A percentile compares a stretch with the other conserved stretches of the same genome.
These are phyloP conservation scores for Clarireedia monteithiana DNA, from an alignment of 2,329 filamentous ascomycete genomes.

Conservation along the genomic window DNA sequence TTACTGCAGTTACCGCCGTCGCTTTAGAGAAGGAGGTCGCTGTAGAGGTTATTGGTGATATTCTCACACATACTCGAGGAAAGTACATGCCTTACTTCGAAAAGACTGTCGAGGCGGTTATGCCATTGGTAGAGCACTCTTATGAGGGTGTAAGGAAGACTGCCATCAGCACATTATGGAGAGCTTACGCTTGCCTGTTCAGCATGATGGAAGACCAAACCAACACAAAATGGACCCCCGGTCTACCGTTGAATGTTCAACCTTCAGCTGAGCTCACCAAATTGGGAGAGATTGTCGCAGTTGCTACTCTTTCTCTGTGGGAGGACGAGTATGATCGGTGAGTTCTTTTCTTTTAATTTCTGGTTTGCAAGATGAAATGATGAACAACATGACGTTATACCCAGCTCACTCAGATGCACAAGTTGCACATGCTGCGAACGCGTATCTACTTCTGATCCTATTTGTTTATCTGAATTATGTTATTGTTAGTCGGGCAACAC, in stretches of 20 bases:
- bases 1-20: slow-evolving; percentile 78
- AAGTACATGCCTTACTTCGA: slow-evolving; percentile 80
- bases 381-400: slow-evolving; percentile 87
- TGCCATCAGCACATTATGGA: slow-evolving; percentile 84
- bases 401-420: slow-evolving; percentile 99
- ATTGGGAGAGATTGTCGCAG: slow-evolving; percentile 79
- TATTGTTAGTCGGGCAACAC: slow-evolving; percentile 11
- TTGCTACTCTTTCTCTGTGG: slow-evolving; percentile 78
- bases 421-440: slow-evolving; percentile 83
- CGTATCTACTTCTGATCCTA: slow-evolving; percentile 43
- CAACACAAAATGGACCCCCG: slow-evolving; percentile 80
- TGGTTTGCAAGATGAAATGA: slow-evolving; percentile 47
- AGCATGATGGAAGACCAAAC: slow-evolving; percentile 73
- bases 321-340: slow-evolving; percentile 89
- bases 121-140: slow-evolving; percentile 75
- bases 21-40: slow-evolving; percentile 97
- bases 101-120: slow-evolving; percentile 74
- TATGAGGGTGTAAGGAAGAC: slow-evolving; percentile 94
- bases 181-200: slow-evolving; percentile 87
- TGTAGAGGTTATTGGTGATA: slow-evolving; percentile 86
- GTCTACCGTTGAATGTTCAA: slow-evolving; percentile 73
- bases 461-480: slow-evolving; percentile 11
- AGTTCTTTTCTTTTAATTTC: slow-evolving; percentile 36
- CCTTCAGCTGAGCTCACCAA: slow-evolving; percentile 75
- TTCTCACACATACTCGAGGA: slow-evolving; percentile 78